Evolutionary conservation across 106 monocot genomes (phyloP).

Genomic region (Platanthera zijinensis): DNA sequence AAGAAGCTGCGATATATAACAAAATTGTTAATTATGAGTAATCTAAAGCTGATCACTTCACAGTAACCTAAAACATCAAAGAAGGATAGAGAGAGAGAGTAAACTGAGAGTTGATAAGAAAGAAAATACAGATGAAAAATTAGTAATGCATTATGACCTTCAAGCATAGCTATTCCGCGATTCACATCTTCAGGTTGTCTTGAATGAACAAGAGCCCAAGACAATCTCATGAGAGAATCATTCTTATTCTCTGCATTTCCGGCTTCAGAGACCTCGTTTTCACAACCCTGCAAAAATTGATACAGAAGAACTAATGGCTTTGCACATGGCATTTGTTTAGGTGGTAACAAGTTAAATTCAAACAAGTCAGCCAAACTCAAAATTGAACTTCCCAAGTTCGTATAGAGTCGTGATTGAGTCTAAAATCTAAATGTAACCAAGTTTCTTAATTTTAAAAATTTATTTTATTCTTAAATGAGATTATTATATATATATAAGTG

Average conservation of each 20-base stretch:
- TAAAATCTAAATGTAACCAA: too few species aligned
- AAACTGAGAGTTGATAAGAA: neutral
- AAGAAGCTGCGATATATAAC: conserved; percentile 41
- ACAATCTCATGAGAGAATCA: conserved; percentile 89
- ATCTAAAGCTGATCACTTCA: neutral
- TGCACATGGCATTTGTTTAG: neutral
- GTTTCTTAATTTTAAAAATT: too few species aligned
- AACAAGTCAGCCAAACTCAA: too few species aligned
- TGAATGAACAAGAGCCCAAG: conserved; percentile 98
- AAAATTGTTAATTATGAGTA: neutral
- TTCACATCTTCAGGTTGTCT: conserved; percentile 88
- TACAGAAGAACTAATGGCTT: neutral
- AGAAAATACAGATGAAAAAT: neutral
- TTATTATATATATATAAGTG: too few species aligned
- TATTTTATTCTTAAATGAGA: too few species aligned
- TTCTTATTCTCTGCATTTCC: conserved; percentile 43
- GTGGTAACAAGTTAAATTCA: too few species aligned
- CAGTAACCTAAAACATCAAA: neutral
- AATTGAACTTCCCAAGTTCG: too few species aligned
- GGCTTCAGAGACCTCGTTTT: conserved; percentile 63
- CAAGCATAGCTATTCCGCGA: conserved; percentile 90
- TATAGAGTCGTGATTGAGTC: too few species aligned
- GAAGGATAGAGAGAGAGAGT: neutral
- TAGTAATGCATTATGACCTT: conserved; percentile 35
- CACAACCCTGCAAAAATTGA: conserved; percentile 54